Conservation (phyloP, 2,329 filamentous ascomycete species). For the Mycosphaerelloides madeirae region DNA sequence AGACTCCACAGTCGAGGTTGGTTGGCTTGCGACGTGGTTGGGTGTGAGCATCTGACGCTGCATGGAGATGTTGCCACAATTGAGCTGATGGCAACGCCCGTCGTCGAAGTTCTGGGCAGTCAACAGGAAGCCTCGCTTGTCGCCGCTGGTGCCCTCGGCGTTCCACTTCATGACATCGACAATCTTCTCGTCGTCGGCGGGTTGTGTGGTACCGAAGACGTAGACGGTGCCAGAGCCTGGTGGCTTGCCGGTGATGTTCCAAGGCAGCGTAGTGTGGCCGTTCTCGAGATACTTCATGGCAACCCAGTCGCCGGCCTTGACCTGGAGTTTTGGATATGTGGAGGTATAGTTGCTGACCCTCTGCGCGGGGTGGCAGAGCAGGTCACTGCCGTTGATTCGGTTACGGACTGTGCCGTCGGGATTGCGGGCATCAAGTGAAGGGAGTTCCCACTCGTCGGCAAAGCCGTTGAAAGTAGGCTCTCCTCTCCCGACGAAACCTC, state of each 20-base stretch:
- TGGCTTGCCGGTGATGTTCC: constrained; percentile 40
- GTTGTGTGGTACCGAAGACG: constrained; percentile 47
- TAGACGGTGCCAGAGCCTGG: constrained; percentile 43
- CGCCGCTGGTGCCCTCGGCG: constrained; percentile 70
- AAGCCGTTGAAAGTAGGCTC: constrained; percentile 54
- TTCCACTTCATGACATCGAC: constrained; percentile 75
- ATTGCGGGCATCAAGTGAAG: constrained; percentile 38
- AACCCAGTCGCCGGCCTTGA: constrained; percentile 45
- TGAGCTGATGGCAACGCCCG: constrained; percentile 80
- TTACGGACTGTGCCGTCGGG: constrained; percentile 35
- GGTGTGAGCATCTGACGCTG: constrained; percentile 56
- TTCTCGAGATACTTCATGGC: constrained; percentile 50
- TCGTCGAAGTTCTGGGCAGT: constrained; percentile 82
- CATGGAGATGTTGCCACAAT: constrained; percentile 54
- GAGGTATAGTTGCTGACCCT: constrained; percentile 49
- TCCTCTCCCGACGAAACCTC: constrained; percentile 61
- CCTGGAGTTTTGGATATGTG: constrained; percentile 59
- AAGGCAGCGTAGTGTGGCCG: constrained; percentile 44
- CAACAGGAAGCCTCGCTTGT: constrained; percentile 70
- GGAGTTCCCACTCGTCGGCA: constrained; percentile 60
- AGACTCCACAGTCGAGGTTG: constrained; percentile 48
- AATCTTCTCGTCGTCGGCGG: constrained; percentile 53
- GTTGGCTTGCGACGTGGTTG: constrained; percentile 50
- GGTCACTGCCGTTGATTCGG: constrained; percentile 48
- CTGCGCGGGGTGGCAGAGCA: constrained; percentile 63